phyloP scores from a whole-genome alignment of 2,329 filamentous ascomycete species.

The Epichloe sp. region DNA sequence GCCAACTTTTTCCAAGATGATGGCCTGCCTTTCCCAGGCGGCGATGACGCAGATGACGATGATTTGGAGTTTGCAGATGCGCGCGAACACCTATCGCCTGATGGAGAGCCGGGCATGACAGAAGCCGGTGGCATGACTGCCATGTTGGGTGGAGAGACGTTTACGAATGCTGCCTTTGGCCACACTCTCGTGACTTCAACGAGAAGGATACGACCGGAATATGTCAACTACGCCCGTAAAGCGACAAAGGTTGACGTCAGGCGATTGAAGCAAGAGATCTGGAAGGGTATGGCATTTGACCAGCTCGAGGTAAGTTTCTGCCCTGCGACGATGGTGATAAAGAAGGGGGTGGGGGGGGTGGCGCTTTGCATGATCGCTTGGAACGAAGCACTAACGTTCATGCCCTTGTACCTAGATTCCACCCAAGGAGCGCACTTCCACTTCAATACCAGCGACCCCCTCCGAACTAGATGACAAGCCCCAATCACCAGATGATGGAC shows the following conservation, averaged over 20 bases:
- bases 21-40: conserved; percentile 53
- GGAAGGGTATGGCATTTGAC: conserved; percentile 52
- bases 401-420: conserved; percentile 7
- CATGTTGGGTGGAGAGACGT: conserved; percentile 36
- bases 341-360: not conserved
- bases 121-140: conserved; percentile 36
- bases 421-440: not conserved
- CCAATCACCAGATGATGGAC: conserved; percentile 28
- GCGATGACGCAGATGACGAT: conserved; percentile 48
- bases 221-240: conserved; percentile 56
- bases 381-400: not conserved
- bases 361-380: not conserved
- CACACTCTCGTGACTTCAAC: conserved; percentile 54
- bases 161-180: conserved; percentile 42
- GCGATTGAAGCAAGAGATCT: conserved; percentile 55
- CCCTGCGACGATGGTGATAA: not conserved
- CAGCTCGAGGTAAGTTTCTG: conserved; percentile 31
- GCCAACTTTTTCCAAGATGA: conserved; percentile 97
- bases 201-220: conserved; percentile 49
- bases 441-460: conserved; percentile 9
- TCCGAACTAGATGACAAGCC: conserved; percentile 19
- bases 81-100: conserved; percentile 64
- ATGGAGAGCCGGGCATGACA: conserved; percentile 33
- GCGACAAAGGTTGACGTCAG: conserved; percentile 61
- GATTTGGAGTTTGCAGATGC: conserved; percentile 69